These are phyloP conservation scores for Cenchrus purpureus DNA, from an alignment of 176 grass and related monocot genomes.

Conservation along the genomic window DNA sequence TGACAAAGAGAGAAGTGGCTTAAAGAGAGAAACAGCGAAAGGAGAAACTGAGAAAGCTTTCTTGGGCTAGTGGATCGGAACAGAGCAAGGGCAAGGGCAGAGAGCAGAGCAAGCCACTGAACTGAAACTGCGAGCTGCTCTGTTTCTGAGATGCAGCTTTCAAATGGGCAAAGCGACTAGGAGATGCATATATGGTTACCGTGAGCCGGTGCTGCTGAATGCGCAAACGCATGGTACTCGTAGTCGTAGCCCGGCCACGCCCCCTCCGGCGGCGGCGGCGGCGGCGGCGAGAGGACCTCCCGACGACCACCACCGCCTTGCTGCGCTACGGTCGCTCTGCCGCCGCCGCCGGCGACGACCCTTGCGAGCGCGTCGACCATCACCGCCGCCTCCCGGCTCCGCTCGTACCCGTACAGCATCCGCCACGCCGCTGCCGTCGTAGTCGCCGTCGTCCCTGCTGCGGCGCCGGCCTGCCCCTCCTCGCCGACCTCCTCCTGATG, in stretches of 20 bases:
- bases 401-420: conserved; percentile 44
- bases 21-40: no score
- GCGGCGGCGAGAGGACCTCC: not conserved
- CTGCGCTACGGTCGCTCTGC: no score
- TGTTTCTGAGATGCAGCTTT: no score
- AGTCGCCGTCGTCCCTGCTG: no score
- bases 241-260: not conserved
- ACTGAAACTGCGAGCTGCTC: no score
- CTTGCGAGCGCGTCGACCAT: conserved; percentile 65
- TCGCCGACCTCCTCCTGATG: not conserved
- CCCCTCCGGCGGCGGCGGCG: not conserved
- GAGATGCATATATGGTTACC: not conserved
- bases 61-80: no score
- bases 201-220: not conserved
- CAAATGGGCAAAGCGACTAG: no score
- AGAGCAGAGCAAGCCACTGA: no score
- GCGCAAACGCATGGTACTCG: rapidly evolving
- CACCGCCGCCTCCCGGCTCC: conserved; percentile 45
- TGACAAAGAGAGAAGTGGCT: no score
- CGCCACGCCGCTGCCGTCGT: not conserved
- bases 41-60: no score
- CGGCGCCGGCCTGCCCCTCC: not conserved
- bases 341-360: conserved; percentile 45
- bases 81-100: no score
- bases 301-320: not conserved